phyloP scores from a whole-genome alignment of 2,329 filamentous ascomycete species.

The Cytospora paraplurivora region DNA sequence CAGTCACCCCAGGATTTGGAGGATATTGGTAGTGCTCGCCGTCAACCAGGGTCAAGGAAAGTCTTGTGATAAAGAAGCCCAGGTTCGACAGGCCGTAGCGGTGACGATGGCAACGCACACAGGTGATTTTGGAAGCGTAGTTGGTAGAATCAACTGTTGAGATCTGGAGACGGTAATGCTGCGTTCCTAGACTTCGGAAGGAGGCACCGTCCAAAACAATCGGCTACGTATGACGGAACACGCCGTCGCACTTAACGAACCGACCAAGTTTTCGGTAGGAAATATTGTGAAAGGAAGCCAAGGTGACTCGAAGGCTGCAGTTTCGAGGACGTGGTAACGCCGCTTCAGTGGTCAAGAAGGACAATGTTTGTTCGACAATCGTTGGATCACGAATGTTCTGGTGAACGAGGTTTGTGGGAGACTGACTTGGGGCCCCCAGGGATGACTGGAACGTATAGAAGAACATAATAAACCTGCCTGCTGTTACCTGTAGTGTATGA shows the following conservation, averaged over 20 bases:
- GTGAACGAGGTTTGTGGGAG: background rate
- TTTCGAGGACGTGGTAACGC: constrained; percentile 5
- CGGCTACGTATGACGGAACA: background rate
- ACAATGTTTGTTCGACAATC: background rate
- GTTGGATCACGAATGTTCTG: constrained; percentile 7
- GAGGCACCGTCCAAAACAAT: background rate
- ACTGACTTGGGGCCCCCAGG: no score
- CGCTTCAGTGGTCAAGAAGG: constrained; percentile 5
- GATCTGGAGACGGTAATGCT: background rate
- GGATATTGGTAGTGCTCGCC: background rate
- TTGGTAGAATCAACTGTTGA: no score
- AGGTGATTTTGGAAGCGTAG: no score
- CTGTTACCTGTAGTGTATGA: background rate
- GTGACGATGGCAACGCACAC: no score
- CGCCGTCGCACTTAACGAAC: background rate
- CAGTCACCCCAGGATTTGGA: background rate
- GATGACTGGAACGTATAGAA: background rate
- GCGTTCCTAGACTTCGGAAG: background rate
- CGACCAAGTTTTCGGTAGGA: background rate
- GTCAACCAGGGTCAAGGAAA: constrained; percentile 4
- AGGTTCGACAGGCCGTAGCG: background rate
- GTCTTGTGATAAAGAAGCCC: background rate
- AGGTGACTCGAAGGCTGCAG: background rate
- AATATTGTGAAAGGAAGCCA: background rate
- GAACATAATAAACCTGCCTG: background rate